These are phyloP conservation scores for Fomitiporia mediterranea DNA, from an alignment of 1,284 basidiomycete genomes.

Conservation along the genomic window DNA sequence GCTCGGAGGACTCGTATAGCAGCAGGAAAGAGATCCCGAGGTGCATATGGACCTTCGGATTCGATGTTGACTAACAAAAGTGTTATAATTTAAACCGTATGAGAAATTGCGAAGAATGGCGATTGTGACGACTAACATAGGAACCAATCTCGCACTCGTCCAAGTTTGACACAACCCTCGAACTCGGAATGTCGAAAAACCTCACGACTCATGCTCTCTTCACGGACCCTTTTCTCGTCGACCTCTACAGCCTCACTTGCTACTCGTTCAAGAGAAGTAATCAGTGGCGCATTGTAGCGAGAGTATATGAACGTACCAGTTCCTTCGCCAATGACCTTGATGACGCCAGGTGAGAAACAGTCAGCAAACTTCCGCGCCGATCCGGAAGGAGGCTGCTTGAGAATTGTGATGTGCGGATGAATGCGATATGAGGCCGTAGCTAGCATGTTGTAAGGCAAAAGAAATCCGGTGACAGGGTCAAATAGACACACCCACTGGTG, in stretches of 20 bases:
- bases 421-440: constrained; percentile 95
- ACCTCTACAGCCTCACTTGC: constrained; percentile 47
- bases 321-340: constrained; percentile 55
- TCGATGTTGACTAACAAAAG: constrained; percentile 74
- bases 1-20: constrained; percentile 78
- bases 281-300: neutral
- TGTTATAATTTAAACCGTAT: neutral
- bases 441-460: constrained; percentile 29
- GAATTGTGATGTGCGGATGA: constrained; percentile 81
- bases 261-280: neutral
- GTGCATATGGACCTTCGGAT: constrained; percentile 84
- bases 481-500: constrained; percentile 78
- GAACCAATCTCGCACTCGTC: constrained; percentile 89
- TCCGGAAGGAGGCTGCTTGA: constrained; percentile 38
- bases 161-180: constrained; percentile 77
- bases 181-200: constrained; percentile 93
- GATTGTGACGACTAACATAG: constrained; percentile 59
- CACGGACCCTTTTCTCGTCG: constrained; percentile 63
- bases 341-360: constrained; percentile 90
- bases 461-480: neutral
- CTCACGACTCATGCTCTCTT: constrained; percentile 91
- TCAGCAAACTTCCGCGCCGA: constrained; percentile 74
- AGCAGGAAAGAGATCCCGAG: constrained; percentile 81
- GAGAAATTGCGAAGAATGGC: neutral
- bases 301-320: constrained; percentile 29